Evolutionary conservation across 2,329 filamentous ascomycete genomes (phyloP), one percentile per base, ranked within the genome.

Genomic region (Diatrype stigma): DNA sequence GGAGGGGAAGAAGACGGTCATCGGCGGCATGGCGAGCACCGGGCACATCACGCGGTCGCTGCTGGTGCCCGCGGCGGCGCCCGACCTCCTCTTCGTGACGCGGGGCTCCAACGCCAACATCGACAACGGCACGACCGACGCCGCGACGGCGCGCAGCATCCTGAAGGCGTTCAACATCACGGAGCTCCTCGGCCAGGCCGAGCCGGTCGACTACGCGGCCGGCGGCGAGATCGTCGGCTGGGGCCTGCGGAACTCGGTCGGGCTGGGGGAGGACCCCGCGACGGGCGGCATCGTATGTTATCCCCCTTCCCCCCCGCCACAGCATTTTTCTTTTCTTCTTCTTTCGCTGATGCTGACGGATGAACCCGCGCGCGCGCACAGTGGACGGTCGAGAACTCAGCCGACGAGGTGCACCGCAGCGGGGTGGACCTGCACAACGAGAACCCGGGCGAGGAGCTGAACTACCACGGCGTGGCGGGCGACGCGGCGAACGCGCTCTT

Each of bases 361-460:
- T n/a, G n/a, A n/a, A n/a, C n/a, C n/a, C n/a, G n/a, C n/a, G 38
- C 6, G 6, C 8, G 14, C n/a, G 12, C 5, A 17, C 34, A 58
- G 56, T 82, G 76, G 70, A 74, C 72, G 17, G 84, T 90, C 7
- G 87, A 90, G 67, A 90, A 90, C 67, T 85, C 81, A 2, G 82
- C 82, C 8, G 86, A 90, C 65, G 67, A 86, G 35, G 73, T 89
- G 16, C 68, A 69, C 14, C 76, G 86, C 30, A 67, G 76, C 45
- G 79, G 78, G 10, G 57, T 73, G n/a, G 82, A 87, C 53, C 77
- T 89, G 42, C 82, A 87, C 57, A 66, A 80, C 53, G 75, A 87
- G 60, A 90, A 90, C 60, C 87, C 87, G 0, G 87, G 77, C 16
- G 87, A 90, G 63, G 85, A 90, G 67, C 68, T 91, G 65, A 90